These are phyloP conservation scores for Mucuna pruriens DNA, from an alignment of 306 rosid species.

Conservation along the genomic window DNA sequence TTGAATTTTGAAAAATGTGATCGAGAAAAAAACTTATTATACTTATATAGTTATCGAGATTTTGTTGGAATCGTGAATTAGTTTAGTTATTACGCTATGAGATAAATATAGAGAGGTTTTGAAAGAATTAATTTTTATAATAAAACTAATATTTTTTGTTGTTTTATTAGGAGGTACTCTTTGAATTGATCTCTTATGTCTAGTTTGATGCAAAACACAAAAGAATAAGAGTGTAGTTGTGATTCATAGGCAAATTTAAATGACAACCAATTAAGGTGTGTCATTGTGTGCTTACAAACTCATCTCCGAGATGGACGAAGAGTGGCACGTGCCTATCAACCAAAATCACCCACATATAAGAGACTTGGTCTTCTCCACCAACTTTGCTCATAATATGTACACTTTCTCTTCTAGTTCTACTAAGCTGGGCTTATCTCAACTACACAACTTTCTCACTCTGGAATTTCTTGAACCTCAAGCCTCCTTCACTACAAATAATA, in stretches of 20 bases:
- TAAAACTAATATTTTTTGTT: too few species aligned
- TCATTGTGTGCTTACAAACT: conserved; percentile 65
- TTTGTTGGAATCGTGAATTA: background rate
- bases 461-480: conserved; percentile 61
- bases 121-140: too few species aligned
- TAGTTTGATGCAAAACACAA: background rate
- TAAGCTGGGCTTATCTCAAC: conserved; percentile 63
- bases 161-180: too few species aligned
- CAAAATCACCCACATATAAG: too few species aligned
- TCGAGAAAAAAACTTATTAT: too few species aligned
- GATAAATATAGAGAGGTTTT: too few species aligned
- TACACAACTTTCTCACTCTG: conserved; percentile 60
- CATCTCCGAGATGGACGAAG: conserved; percentile 62
- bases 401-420: conserved; percentile 48
- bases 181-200: too few species aligned
- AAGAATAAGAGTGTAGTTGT: background rate
- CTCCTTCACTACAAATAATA: conserved; percentile 31
- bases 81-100: too few species aligned
- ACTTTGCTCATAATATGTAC: conserved; percentile 32
- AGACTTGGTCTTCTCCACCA: too few species aligned
- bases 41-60: too few species aligned
- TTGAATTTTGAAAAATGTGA: too few species aligned
- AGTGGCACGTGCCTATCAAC: conserved; percentile 58
- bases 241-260: background rate
- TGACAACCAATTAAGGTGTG: too few species aligned